These are phyloP conservation scores for Fusarium burgessii DNA, from an alignment of 2,329 filamentous ascomycete species.

Conservation along the genomic window DNA sequence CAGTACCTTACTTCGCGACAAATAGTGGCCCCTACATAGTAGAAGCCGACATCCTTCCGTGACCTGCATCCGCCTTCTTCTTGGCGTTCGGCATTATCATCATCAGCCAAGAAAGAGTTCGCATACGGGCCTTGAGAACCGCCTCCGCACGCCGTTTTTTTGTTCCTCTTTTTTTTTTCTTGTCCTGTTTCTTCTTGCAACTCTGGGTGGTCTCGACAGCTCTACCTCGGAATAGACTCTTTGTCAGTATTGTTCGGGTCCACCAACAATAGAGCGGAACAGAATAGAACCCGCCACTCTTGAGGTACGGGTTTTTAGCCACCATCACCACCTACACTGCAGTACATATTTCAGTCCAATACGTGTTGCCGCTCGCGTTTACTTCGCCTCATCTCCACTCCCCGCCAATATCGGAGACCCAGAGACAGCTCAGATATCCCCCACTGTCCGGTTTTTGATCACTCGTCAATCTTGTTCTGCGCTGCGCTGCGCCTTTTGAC, in stretches of 20 bases:
- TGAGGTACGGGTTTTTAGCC: constrained; percentile 28
- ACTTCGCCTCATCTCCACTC: constrained; percentile 40
- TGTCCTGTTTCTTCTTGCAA: not conserved
- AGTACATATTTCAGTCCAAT: constrained; percentile 3
- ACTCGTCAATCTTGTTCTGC: constrained; percentile 21
- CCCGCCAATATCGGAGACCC: constrained; percentile 30
- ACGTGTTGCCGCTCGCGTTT: constrained; percentile 17
- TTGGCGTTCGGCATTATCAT: constrained; percentile 39
- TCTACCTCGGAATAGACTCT: constrained; percentile 20
- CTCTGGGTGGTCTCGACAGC: constrained; percentile 9
- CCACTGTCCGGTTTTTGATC: constrained; percentile 36
- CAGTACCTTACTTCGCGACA: constrained; percentile 4
- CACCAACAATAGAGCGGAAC: constrained; percentile 22
- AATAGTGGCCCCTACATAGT: constrained; percentile 9
- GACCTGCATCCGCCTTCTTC: constrained; percentile 35
- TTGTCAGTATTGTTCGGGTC: constrained; percentile 19
- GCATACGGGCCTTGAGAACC: not conserved
- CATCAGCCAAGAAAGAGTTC: constrained; percentile 30
- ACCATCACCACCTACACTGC: constrained; percentile 23
- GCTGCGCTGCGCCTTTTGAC: constrained; percentile 21
- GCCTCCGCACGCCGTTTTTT: not conserved
- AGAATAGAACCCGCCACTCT: constrained; percentile 25
- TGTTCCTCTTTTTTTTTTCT: not conserved
- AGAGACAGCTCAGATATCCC: constrained; percentile 36
- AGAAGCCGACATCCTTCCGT: constrained; percentile 39